phyloP scores from a whole-genome alignment of 1,139 yeast genomes.

The Geotrichum macrosporum region DNA sequence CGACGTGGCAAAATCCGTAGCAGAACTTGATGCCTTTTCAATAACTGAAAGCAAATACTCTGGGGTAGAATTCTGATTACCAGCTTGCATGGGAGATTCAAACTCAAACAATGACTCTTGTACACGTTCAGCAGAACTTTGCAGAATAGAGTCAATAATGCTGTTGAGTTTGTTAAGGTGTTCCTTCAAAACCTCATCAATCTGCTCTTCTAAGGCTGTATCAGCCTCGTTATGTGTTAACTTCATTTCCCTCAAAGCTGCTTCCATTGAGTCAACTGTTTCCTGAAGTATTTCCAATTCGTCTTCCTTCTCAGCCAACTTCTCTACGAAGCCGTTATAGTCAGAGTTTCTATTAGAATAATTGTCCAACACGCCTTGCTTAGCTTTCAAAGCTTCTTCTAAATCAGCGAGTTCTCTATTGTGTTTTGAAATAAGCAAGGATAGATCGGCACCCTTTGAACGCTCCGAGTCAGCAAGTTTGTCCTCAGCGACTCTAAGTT shows the following conservation, averaged over 20 bases:
- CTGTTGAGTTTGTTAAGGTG: slow-evolving; percentile 49
- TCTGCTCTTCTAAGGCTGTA: slow-evolving; percentile 50
- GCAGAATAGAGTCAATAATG: slow-evolving; percentile 69
- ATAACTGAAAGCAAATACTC: slow-evolving; percentile 63
- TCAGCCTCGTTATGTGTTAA: slow-evolving; percentile 49
- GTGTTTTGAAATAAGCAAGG: slow-evolving; percentile 59
- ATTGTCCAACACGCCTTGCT: slow-evolving; percentile 37
- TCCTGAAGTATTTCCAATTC: slow-evolving; percentile 78
- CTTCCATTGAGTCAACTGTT: slow-evolving; percentile 55
- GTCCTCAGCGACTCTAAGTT: slow-evolving; percentile 58
- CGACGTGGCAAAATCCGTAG: slow-evolving; percentile 76
- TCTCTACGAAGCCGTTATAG: slow-evolving; percentile 43
- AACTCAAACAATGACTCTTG: slow-evolving; percentile 72
- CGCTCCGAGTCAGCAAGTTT: slow-evolving; percentile 62
- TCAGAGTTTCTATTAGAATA: slow-evolving; percentile 30
- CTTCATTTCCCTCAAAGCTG: slow-evolving; percentile 55
- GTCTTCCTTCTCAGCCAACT: slow-evolving; percentile 64
- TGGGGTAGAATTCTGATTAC: slow-evolving; percentile 74
- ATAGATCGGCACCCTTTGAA: slow-evolving; percentile 61
- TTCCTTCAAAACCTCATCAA: slow-evolving; percentile 50
- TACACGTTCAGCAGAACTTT: slow-evolving; percentile 63
- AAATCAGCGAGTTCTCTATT: slow-evolving; percentile 44
- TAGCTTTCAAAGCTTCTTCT: slow-evolving; percentile 39
- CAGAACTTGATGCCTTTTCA: slow-evolving; percentile 66
- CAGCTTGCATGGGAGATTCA: slow-evolving; percentile 78